Evolutionary conservation across 495 filamentous ascomycete species (phyloP), one percentile per base, ranked within the genome.

Genomic region (Lophiotrema nucula): DNA sequence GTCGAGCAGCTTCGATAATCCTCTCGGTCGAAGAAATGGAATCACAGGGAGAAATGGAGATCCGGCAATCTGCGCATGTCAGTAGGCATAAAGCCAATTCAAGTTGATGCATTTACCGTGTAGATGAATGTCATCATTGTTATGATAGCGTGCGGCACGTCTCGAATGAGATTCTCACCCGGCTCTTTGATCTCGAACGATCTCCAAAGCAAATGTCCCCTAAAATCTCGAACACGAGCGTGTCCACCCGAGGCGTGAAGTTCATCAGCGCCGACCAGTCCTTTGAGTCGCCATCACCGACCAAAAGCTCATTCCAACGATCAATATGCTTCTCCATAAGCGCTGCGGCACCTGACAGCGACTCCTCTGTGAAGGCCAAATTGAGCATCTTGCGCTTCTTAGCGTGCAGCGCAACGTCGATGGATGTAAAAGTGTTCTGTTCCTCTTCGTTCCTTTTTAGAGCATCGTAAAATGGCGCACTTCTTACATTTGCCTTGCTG

Each of bases 261-360:
- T 60, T 31, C 10, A 28, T 4, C 12, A 49, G 31, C 15, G 26
- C 11, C 26, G 57, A 53, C 57, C 48, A 60, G 2, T 56, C 55
- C 8, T 21, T 51, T 4, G 11, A n/a, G 24, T 39, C 44, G 21
- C 15, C 11, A 3, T 27, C 41, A 33, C 16, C 25, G 8, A 58
- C 22, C 12, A 69, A 26, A 2, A 71, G 18, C 35, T 72, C 47
- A 47, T 50, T 47, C 67, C 69, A 72, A 1, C 70, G 69, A 46
- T 71, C 65, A 2, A 72, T 54, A 57, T 73, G 61, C n/a, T 35
- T 1, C 18, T 3, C 16, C 0, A 59, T 25, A 11, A 59, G 46
- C 0, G 15, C 4, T 11, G 19, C 53, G 4, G 59, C 53, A 4
- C 68, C 60, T 5, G 50, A 58, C 6, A 73, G 15, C 2, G 66